Evolutionary conservation across 441 rosid genomes (phyloP), one percentile per base, ranked within the genome.

Genomic region (Erodium moschatum): DNA sequence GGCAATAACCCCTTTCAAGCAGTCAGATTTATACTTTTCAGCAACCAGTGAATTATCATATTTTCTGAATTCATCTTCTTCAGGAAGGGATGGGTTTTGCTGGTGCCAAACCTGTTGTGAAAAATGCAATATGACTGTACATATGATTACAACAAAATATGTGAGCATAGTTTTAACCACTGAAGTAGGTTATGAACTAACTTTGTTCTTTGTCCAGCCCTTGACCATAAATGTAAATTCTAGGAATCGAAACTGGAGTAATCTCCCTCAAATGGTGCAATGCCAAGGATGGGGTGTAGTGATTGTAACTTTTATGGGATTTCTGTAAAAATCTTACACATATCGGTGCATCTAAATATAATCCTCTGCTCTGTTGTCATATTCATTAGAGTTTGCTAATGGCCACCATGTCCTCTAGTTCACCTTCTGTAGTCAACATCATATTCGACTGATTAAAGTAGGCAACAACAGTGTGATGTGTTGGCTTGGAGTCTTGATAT

Each of bases 101-200:
- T 4, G 8, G 5, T 38, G 42, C 42, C 8, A 9, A n/a, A n/a
- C n/a, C n/a, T n/a, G 58, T 15, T 54, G 61, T 54, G 61, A 54
- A 54, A 54, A 54, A 54, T 54, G 61, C 7, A 54, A 15, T 54
- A 54, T 20, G 6, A 15, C 20, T 54, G 61, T 54, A 16, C 61
- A 54, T 54, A 50, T 50, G 58, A 50, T 15, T 50, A 19, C n/a
- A 6, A 16, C 15, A 20, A 18, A 54, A 16, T 54, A 54, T 54
- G 61, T 54, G 20, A 54, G 61, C 18, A 54, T 54, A n/a, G n/a
- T n/a, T 54, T 54, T 54, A 54, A 54, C 61, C 61, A 54, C 16
- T 54, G 9, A 54, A 54, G 61, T 54, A 54, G 61, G 24, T 56
- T 18, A 8, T 56, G 62, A 5, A 11, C 46, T 0, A 24, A 24